Conservation (phyloP, 768 basidiomycete genomes). For the Infundibulicybe gibba region DNA sequence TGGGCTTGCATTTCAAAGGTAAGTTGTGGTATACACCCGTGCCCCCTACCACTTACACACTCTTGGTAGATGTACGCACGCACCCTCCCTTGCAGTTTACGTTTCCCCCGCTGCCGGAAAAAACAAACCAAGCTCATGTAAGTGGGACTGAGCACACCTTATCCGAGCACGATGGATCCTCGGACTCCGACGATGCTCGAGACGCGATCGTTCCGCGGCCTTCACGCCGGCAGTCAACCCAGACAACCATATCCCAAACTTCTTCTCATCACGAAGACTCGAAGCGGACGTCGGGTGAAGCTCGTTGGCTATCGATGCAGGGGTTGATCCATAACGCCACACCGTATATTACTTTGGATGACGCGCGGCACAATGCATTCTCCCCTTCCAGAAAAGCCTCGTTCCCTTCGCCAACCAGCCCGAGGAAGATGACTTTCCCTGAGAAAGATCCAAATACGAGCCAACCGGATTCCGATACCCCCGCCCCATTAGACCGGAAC, state of each 20-base stretch:
- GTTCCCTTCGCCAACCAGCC: constrained; percentile 15
- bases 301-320: constrained; percentile 29
- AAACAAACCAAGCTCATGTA: constrained; percentile 1
- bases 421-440: constrained; percentile 2
- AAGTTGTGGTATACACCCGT: constrained; percentile 2
- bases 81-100: constrained; percentile 59
- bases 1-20: constrained; percentile 65
- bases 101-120: constrained; percentile 42
- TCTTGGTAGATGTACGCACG: constrained; percentile 54
- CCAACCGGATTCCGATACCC: not conserved
- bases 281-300: constrained; percentile 16
- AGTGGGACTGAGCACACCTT: constrained; percentile 1
- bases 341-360: constrained; percentile 46
- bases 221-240: constrained; percentile 15
- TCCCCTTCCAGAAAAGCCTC: constrained; percentile 33
- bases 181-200: constrained; percentile 33
- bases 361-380: constrained; percentile 34
- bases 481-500: not conserved
- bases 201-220: constrained; percentile 29
- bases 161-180: constrained; percentile 13
- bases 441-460: not conserved
- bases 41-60: not conserved
- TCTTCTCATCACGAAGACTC: constrained; percentile 11
- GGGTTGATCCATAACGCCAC: constrained; percentile 34
- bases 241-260: constrained; percentile 10